A percentile compares a stretch with the other conserved stretches of the same genome.
These are phyloP conservation scores for Nicotiana knightiana DNA, from an alignment of 257 asterid genomes.

Conservation along the genomic window DNA sequence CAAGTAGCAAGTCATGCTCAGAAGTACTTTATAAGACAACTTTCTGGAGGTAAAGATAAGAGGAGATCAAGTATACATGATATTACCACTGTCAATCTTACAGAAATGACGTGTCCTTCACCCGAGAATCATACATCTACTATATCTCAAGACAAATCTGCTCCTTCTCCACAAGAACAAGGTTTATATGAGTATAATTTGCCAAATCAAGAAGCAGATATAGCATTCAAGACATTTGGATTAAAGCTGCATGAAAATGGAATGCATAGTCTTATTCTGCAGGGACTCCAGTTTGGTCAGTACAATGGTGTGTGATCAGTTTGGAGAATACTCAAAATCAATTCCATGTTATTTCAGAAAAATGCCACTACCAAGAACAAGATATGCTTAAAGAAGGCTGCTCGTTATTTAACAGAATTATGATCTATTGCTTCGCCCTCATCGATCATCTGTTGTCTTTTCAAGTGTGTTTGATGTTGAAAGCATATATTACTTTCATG, in stretches of 20 bases:
- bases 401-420: background rate
- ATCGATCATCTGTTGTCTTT: background rate
- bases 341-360: slow-evolving; percentile 21
- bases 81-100: slow-evolving; percentile 59
- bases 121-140: slow-evolving; percentile 18
- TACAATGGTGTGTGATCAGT: slow-evolving; percentile 12
- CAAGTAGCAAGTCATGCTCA: slow-evolving; percentile 98
- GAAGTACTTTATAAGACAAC: slow-evolving; percentile 83
- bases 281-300: slow-evolving; percentile 38
- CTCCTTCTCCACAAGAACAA: slow-evolving; percentile 17
- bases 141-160: slow-evolving; percentile 29
- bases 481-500: slow-evolving; percentile 1
- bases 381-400: background rate
- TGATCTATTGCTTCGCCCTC: background rate
- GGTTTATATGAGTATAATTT: slow-evolving; percentile 22
- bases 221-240: slow-evolving; percentile 31
- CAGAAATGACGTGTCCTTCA: slow-evolving; percentile 34
- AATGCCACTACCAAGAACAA: background rate
- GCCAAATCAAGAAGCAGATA: slow-evolving; percentile 29
- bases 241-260: background rate
- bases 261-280: slow-evolving; percentile 26
- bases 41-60: slow-evolving; percentile 86
- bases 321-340: slow-evolving; percentile 31
- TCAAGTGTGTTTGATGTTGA: background rate
- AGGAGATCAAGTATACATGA: slow-evolving; percentile 92